Evolutionary conservation across 768 basidiomycete species (phyloP).

Genomic region (Russula virescens): DNA sequence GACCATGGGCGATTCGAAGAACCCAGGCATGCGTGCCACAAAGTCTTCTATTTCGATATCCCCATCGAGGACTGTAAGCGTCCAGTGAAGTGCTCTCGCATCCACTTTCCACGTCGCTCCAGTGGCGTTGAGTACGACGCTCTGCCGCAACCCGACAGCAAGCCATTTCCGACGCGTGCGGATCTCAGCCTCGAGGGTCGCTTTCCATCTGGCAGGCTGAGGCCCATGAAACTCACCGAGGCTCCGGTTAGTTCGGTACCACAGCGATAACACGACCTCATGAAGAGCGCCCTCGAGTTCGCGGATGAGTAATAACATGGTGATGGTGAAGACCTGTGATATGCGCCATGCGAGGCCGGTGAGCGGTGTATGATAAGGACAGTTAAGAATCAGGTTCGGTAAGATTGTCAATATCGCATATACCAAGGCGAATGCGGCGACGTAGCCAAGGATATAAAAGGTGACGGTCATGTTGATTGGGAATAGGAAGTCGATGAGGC

Average conservation of each 20-base stretch:
- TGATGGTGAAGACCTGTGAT: not conserved
- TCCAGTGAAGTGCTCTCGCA: constrained; percentile 3
- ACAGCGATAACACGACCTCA: not conserved
- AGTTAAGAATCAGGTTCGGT: constrained; percentile 1
- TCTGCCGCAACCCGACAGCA: not conserved
- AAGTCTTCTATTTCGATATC: constrained; percentile 10
- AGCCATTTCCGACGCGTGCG: constrained; percentile 1
- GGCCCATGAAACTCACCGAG: not conserved
- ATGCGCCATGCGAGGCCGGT: not conserved
- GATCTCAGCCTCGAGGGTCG: not conserved
- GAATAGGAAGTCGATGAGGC: constrained; percentile 9
- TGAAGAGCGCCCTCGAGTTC: not conserved
- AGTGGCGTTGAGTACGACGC: not conserved
- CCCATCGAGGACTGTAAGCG: constrained; percentile 1
- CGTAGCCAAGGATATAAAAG: not conserved
- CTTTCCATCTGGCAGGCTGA: not conserved
- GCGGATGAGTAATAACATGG: not conserved
- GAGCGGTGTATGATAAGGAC: constrained; percentile 5
- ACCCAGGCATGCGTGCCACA: constrained; percentile 3
- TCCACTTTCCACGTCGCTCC: not conserved
- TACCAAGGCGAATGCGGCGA: not conserved
- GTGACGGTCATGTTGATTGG: not conserved
- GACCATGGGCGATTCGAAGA: not conserved
- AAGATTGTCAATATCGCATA: not conserved
- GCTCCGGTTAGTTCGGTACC: not conserved